A percentile compares a stretch with the other conserved stretches of the same genome.
These are phyloP conservation scores for Populus hybrid DNA, from an alignment of 441 rosid genomes.

Conservation along the genomic window DNA sequence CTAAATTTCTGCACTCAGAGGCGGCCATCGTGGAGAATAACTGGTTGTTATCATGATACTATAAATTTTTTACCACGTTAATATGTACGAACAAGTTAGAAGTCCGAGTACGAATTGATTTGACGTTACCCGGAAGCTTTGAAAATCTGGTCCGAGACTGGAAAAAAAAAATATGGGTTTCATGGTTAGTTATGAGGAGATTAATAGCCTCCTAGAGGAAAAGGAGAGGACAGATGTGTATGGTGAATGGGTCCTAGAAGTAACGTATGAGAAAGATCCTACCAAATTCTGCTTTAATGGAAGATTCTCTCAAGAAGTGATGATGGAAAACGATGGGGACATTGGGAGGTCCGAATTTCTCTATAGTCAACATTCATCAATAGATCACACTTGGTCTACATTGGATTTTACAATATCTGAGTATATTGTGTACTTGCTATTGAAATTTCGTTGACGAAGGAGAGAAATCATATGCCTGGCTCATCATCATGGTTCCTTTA, in stretches of 20 bases:
- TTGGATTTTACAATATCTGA: no score
- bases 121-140: no score
- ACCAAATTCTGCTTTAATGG: not conserved
- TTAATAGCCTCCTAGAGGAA: not conserved
- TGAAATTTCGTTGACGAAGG: not conserved
- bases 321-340: not conserved
- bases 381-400: not conserved
- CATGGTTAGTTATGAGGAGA: not conserved
- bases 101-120: no score
- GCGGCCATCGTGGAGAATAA: no score
- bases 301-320: not conserved
- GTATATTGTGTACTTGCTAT: not conserved
- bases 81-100: no score
- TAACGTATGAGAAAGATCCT: not conserved
- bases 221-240: not conserved
- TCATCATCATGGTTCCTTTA: not conserved
- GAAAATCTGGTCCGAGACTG: no score
- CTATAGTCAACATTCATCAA: not conserved
- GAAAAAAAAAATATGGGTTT: no score
- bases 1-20: no score
- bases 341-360: not conserved
- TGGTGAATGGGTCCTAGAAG: not conserved
- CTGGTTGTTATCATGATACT: no score
- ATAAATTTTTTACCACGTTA: no score
- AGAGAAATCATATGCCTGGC: not conserved